These are phyloP conservation scores for Diphasiastrum complanatum DNA, from an alignment of 83 land plant genomes.

Conservation along the genomic window DNA sequence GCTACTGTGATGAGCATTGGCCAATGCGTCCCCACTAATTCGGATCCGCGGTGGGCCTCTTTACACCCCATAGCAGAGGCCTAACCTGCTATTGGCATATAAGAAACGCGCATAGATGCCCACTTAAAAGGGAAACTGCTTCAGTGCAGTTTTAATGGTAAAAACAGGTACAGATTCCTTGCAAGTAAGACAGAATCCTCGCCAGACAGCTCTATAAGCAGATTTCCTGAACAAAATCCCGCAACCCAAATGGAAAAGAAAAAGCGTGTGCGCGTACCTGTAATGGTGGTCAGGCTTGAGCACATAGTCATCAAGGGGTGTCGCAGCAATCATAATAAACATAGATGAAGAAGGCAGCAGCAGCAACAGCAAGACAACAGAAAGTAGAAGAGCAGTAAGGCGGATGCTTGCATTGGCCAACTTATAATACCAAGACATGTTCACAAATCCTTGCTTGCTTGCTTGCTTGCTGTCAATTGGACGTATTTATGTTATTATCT, in stretches of 20 bases:
- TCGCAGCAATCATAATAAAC: not conserved
- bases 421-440: too few species aligned
- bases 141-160: too few species aligned
- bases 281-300: conserved; percentile 14
- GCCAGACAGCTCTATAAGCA: not conserved
- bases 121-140: too few species aligned
- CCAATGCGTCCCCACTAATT: too few species aligned
- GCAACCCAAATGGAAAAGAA: not conserved
- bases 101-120: not conserved
- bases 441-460: too few species aligned
- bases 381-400: not conserved
- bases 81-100: not conserved
- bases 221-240: too few species aligned
- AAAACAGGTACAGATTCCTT: not conserved
- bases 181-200: not conserved
- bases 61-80: conserved; percentile 2
- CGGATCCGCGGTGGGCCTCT: too few species aligned
- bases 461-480: too few species aligned
- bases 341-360: not conserved
- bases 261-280: not conserved
- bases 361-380: not conserved
- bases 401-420: too few species aligned
- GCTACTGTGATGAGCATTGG: too few species aligned
- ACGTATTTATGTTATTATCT: too few species aligned
- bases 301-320: conserved; percentile 26